Evolutionary conservation across 2,329 filamentous ascomycete genomes (phyloP).

Genomic region (Aspergillus versicolor): DNA sequence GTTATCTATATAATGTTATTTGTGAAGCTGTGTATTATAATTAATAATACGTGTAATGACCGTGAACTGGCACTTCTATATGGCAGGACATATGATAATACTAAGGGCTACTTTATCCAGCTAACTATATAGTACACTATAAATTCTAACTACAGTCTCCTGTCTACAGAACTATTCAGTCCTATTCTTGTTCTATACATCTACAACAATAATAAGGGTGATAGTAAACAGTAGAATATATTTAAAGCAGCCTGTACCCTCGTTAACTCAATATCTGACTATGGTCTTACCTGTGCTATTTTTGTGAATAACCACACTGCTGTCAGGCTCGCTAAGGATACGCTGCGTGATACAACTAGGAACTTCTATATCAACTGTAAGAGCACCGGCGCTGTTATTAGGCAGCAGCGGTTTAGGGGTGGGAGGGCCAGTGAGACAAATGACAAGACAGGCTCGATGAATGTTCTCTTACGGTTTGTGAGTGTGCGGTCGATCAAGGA

Average conservation of each 20-base stretch:
- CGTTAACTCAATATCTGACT: constrained; percentile 44
- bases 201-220: constrained; percentile 62
- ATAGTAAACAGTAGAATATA: constrained; percentile 16
- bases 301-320: constrained; percentile 41
- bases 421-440: constrained; percentile 69
- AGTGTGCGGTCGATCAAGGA: constrained; percentile 70
- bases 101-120: constrained; percentile 78
- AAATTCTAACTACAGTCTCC: constrained; percentile 70
- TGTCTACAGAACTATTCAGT: constrained; percentile 79
- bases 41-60: constrained; percentile 77
- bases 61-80: constrained; percentile 68
- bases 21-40: constrained; percentile 74
- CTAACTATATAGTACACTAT: constrained; percentile 78
- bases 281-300: constrained; percentile 45
- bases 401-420: constrained; percentile 71
- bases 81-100: constrained; percentile 75
- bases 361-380: constrained; percentile 47
- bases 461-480: constrained; percentile 65
- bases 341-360: constrained; percentile 38
- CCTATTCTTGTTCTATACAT: constrained; percentile 73
- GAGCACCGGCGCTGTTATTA: constrained; percentile 67
- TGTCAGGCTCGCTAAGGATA: constrained; percentile 36
- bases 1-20: constrained; percentile 82
- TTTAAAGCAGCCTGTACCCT: constrained; percentile 58
- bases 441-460: constrained; percentile 68